These are phyloP conservation scores for Xylaria sp. DNA, from an alignment of 2,329 filamentous ascomycete species.

Conservation along the genomic window DNA sequence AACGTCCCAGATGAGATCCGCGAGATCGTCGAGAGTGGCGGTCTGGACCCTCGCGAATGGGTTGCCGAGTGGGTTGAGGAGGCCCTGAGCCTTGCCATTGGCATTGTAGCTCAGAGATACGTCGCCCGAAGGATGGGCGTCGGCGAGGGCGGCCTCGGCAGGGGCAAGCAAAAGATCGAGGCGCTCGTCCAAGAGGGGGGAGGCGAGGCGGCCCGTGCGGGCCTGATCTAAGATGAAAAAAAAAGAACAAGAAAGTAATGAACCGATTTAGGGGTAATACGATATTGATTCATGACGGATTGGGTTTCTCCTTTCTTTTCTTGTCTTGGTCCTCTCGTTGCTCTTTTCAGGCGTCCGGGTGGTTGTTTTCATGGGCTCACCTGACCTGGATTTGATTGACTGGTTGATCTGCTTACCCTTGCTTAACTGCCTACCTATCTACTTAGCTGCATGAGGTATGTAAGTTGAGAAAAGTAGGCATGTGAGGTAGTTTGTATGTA, in stretches of 20 bases:
- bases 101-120: constrained; percentile 88
- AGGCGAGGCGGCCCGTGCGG: constrained; percentile 56
- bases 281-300: too few relatives aligned
- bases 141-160: constrained; percentile 65
- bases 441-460: too few relatives aligned
- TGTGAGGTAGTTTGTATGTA: too few relatives aligned
- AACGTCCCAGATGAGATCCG: constrained; percentile 76
- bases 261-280: too few relatives aligned
- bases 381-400: not conserved
- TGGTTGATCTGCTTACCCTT: not conserved
- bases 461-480: too few relatives aligned
- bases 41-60: constrained; percentile 92
- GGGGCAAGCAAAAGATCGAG: constrained; percentile 56
- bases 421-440: too few relatives aligned
- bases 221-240: constrained; percentile 38
- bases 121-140: constrained; percentile 95
- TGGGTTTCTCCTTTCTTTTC: not conserved
- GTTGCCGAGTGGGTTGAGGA: constrained; percentile 97
- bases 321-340: not conserved
- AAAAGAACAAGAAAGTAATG: not conserved
- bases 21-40: constrained; percentile 69
- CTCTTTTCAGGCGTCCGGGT: not conserved
- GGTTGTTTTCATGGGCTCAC: too few relatives aligned
- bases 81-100: constrained; percentile 67
- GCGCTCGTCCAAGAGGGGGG: constrained; percentile 51